Evolutionary conservation across 2,329 filamentous ascomycete species (phyloP), one percentile per base, ranked within the genome.

Genomic region (Mollisiaceae sp.): DNA sequence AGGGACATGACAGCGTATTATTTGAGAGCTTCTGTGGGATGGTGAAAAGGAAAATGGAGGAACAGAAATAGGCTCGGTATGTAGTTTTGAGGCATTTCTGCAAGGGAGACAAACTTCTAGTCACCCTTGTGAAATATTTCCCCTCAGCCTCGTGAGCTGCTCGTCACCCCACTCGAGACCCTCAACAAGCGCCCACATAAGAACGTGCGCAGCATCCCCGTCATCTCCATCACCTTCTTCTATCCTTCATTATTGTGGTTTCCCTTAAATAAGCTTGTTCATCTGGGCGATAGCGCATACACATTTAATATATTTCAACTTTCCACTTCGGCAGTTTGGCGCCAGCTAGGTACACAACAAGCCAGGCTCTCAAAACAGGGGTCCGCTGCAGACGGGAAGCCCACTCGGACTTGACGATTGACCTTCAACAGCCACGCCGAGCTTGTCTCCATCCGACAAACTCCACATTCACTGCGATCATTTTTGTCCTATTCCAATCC

Each of bases 1-100:
- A 92, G 72, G 94, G 95, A 0, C 81, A 83, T 6, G 91, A 97
- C 70, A 81, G 85, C 20, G 83, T 89, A 0, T 75, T 95, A 0
- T 97, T 94, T 77, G 91, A 96, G 78, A 97, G 94, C 75, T 93
- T 99, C 68, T 90, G 89, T 66, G 93, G 92, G 0, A 93, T 94
- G 81, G 69, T 96, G 54, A 91, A 88, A 76, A 81, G 85, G 41
- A 85, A 83, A 65, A 62, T 82, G 2, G 72, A 73, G 20, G 22
- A 35, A 22, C 38, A 20, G 20, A 41, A 39, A 1, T 57, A 35
- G 27, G 18, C 11, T 54, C 14, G 24, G 14, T 24, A 22, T 50
- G 3, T 22, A 1, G n/a, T 50, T 50, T 50, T 24, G 24, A 27
- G 27, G 24, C 50, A 32, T 54, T 27, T 50, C 12, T 32, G 27